phyloP scores from a whole-genome alignment of 495 filamentous ascomycete genomes.

The Penicillium bialowiezense region DNA sequence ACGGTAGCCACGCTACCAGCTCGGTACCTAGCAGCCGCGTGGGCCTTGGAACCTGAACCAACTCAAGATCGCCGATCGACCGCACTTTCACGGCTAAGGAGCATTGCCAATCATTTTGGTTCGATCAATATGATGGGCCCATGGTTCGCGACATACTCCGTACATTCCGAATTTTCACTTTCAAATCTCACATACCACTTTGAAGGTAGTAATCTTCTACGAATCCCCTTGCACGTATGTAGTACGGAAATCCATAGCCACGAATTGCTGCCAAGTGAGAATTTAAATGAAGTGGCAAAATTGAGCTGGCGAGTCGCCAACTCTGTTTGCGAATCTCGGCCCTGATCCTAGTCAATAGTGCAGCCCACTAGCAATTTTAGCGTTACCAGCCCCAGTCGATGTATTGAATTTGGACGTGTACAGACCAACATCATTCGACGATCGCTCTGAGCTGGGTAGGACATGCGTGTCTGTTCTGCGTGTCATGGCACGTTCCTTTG shows the following conservation, averaged over 20 bases:
- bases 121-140: background rate
- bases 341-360: slow-evolving; percentile 17
- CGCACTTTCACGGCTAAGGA: background rate
- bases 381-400: slow-evolving; percentile 6
- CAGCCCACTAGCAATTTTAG: slow-evolving; percentile 18
- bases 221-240: too few species aligned
- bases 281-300: background rate
- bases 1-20: background rate
- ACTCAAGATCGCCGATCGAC: background rate
- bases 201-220: too few species aligned
- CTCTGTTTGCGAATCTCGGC: background rate
- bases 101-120: background rate
- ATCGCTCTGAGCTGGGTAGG: background rate
- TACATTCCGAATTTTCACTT: too few species aligned
- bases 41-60: background rate
- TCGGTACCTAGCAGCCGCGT: background rate
- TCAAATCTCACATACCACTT: too few species aligned
- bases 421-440: background rate
- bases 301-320: background rate
- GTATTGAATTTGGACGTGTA: slow-evolving; percentile 7
- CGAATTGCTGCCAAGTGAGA: too few species aligned
- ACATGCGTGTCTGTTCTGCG: background rate
- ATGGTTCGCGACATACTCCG: background rate
- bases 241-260: too few species aligned
- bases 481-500: background rate